Base-by-base conservation (phyloP, 1,284 basidiomycete genomes). In the Ganoderma leucocontextum region DNA sequence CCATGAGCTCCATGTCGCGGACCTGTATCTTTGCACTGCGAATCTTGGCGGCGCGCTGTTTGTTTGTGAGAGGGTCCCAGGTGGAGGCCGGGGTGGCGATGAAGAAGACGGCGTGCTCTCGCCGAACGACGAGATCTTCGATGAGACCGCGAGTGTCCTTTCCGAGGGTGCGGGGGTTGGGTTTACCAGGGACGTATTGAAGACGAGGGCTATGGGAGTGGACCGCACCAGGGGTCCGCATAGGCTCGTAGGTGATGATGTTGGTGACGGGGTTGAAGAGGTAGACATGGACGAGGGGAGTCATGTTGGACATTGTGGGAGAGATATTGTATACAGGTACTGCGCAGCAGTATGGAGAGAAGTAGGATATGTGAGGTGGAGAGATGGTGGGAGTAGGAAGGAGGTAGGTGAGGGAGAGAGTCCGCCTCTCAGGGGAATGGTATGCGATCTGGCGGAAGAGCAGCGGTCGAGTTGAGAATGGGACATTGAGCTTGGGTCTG, bases 91-190 rank as follows among this genome's bases (percentile, higher is more conserved):
- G 55, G 15, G 15, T 36, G 35, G 35, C 55, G 55, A 58, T 58
- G 55, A 58, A 58, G 55, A n/a, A 58, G 35, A 58, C 55, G 19
- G 55, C 55, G 35, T 58, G 55, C 8, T 33, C 19, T 35, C 19
- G 15, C 7, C 55, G 35, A 36, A 58, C 35, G 55, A 38, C 5
- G 35, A 58, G 19, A 2, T 58, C 55, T 36, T 58, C 35, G 15
- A 58, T 58, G 55, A 58, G 35, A n/a, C 55, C 55, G 15, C 35
- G 55, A 17, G 55, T 58, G 35, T 58, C 55, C 35, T 58, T 58
- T 15, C 55, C 55, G 4, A 58, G 55, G 19, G 55, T 58, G 15
- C 9, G 55, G 10, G 55, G 55, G 2, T 9, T 58, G 55, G 17
- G 55, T 36, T 29, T 13, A 38, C 55, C 55, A 22, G 55, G 55